Evolutionary conservation across 208 protist genomes (phyloP), one percentile per base, ranked within the genome.

Genomic region (Acanthamoeba castellanii): DNA sequence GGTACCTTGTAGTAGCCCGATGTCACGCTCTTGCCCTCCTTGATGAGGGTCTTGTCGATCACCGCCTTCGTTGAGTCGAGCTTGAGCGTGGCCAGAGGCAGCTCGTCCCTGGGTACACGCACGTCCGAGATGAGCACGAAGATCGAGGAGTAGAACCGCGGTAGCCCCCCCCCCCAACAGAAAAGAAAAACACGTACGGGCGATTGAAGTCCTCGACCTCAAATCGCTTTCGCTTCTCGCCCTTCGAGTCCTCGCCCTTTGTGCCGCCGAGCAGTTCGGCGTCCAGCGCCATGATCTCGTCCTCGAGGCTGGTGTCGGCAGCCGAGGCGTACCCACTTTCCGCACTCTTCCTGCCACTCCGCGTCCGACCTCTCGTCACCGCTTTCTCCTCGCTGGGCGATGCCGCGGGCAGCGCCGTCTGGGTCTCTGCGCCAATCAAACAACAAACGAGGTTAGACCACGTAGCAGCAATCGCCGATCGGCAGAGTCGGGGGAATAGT

Each of bases 31-130:
- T 92, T 92, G 61, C 85, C 85, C 42, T 92, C 85, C 85, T 92
- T 92, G 14, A 55, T 55, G 37, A 92, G 55, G 2, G 85, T 74
- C 45, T 92, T 92, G 85, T 92, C 85, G 55, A 92, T 92, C 20
- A 92, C 64, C 7, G 85, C 85, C 30, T 92, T 92, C 20, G 85
- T 92, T 9, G 64, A 92, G 20, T 68, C 59, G n/a, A 76, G 55
- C 55, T 74, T 68, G 16, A 92, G 64, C 16, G 85, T 76, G 37
- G 59, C 59, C 32, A 76, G 32, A 2, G 85, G 85, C 55, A 92
- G 34, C 55, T 92, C 85, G 37, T 92, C 59, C 25, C 85, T 92
- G 59, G 47, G 20, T 30, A 37, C 11, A 72, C 27, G 8, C 66
- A 72, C 66, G 30, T 25, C 66, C 27, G 27, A 72, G 20, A 34